phyloP scores from a whole-genome alignment of 805 yeast species.

The Teunomyces cretensis region DNA sequence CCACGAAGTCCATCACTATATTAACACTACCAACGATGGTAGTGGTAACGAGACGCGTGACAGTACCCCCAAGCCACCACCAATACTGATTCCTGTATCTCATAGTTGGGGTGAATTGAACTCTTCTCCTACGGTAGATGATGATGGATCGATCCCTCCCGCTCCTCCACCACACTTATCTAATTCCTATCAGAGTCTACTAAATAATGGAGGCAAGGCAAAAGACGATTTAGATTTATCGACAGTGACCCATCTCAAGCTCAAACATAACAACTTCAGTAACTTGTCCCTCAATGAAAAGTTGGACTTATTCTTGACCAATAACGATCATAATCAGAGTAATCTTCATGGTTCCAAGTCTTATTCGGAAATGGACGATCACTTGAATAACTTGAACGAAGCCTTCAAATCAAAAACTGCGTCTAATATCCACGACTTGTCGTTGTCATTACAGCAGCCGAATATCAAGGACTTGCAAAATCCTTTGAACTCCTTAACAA shows the following conservation, averaged over 20 bases:
- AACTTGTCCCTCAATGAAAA: slow-evolving; percentile 44
- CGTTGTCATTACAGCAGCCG: slow-evolving; percentile 26
- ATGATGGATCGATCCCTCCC: slow-evolving; percentile 11
- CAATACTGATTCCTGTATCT: slow-evolving; percentile 8
- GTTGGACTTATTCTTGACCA: slow-evolving; percentile 41
- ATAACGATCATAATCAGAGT: slow-evolving; percentile 8
- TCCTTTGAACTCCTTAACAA: slow-evolving; percentile 33
- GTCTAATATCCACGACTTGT: slow-evolving; percentile 35
- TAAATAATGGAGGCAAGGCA: neutral
- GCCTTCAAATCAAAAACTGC: slow-evolving; percentile 27
- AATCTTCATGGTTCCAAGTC: slow-evolving; percentile 11
- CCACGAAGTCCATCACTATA: slow-evolving; percentile 32
- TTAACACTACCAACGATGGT: slow-evolving; percentile 8
- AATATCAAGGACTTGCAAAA: slow-evolving; percentile 20
- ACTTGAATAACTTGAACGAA: slow-evolving; percentile 29
- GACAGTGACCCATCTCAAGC: slow-evolving; percentile 16
- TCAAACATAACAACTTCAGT: slow-evolving; percentile 25
- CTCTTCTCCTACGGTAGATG: slow-evolving; percentile 14
- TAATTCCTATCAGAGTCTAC: slow-evolving; percentile 6
- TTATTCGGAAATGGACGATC: slow-evolving; percentile 33
- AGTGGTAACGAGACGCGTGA: neutral
- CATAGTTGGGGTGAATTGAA: slow-evolving; percentile 22
- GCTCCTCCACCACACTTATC: slow-evolving; percentile 13
- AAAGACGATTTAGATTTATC: slow-evolving; percentile 16
- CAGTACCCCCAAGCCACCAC: neutral